These are phyloP conservation scores for Neofusicoccum umdonicola DNA, from an alignment of 2,329 filamentous ascomycete genomes.

Conservation along the genomic window DNA sequence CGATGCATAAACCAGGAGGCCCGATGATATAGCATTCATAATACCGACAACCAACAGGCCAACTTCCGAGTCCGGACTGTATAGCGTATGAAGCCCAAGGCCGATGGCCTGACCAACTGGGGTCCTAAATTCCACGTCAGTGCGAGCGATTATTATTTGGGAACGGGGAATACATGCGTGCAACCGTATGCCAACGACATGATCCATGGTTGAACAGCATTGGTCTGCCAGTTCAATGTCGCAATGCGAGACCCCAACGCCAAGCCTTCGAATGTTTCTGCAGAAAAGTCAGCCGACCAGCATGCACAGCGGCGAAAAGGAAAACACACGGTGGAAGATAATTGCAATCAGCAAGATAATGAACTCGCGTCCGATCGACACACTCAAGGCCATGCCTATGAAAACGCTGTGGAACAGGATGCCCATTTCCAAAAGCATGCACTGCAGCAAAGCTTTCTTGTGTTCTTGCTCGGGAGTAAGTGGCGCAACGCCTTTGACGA, in stretches of 20 bases:
- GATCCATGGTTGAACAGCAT: constrained; percentile 53
- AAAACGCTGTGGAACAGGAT: constrained; percentile 79
- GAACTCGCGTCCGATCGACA: constrained; percentile 64
- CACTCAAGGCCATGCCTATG: constrained; percentile 69
- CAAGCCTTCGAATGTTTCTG: constrained; percentile 79
- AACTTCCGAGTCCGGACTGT: constrained; percentile 73
- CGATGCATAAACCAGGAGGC: constrained; percentile 76
- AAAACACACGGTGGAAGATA: constrained; percentile 57
- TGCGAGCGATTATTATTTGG: background rate
- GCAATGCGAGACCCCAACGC: constrained; percentile 83
- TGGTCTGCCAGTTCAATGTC: constrained; percentile 57
- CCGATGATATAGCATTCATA: constrained; percentile 83
- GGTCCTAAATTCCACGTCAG: constrained; percentile 44
- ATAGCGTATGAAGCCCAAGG: constrained; percentile 71
- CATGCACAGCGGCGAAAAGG: too few species aligned
- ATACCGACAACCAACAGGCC: constrained; percentile 80
- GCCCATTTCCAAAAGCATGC: constrained; percentile 71
- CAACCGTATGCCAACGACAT: constrained; percentile 76
- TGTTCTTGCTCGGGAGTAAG: constrained; percentile 42
- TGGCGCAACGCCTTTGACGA: constrained; percentile 37
- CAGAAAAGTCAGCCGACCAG: background rate
- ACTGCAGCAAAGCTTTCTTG: constrained; percentile 47
- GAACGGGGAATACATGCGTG: constrained; percentile 19
- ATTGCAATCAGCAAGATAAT: constrained; percentile 66
- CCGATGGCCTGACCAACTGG: constrained; percentile 83